These are phyloP conservation scores for Senecio squalidus DNA, from an alignment of 140 eudicot genomes.

Conservation along the genomic window DNA sequence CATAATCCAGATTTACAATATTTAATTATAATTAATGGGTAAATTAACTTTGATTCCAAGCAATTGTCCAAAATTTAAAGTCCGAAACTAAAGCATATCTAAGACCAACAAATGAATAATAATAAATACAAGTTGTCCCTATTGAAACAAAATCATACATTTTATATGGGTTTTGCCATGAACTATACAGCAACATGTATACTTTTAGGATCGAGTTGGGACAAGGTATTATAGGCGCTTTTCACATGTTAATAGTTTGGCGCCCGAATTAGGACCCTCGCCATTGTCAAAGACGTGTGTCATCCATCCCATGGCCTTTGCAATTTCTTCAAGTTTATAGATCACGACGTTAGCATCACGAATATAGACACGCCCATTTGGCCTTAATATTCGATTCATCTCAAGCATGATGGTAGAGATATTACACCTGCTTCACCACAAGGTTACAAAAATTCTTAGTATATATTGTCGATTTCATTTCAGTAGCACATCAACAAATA, in stretches of 20 bases:
- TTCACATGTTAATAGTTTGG: constrained; percentile 68
- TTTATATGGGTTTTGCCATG: neutral
- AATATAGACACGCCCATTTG: constrained; percentile 70
- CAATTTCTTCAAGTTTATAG: constrained; percentile 50
- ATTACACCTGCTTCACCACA: constrained; percentile 77
- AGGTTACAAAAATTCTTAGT: too few species aligned
- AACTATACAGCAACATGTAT: constrained; percentile 7
- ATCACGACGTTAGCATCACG: constrained; percentile 54
- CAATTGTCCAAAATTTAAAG: too few species aligned
- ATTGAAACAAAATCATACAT: neutral
- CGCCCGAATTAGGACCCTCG: constrained; percentile 72
- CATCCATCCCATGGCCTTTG: constrained; percentile 75
- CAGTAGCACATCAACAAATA: too few species aligned
- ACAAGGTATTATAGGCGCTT: constrained; percentile 37
- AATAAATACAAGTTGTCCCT: neutral
- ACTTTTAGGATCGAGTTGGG: neutral
- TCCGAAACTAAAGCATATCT: too few species aligned
- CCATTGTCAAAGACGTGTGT: constrained; percentile 45
- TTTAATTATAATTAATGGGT: too few species aligned
- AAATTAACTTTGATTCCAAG: too few species aligned
- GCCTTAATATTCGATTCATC: constrained; percentile 71
- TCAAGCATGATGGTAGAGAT: constrained; percentile 75
- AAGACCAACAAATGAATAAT: too few species aligned
- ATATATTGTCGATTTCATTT: too few species aligned
- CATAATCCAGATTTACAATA: too few species aligned